A percentile compares a stretch with the other conserved stretches of the same genome.
These are phyloP conservation scores for Tetradesmus obliquus DNA, from an alignment of 139 green algal genomes.

Conservation along the genomic window DNA sequence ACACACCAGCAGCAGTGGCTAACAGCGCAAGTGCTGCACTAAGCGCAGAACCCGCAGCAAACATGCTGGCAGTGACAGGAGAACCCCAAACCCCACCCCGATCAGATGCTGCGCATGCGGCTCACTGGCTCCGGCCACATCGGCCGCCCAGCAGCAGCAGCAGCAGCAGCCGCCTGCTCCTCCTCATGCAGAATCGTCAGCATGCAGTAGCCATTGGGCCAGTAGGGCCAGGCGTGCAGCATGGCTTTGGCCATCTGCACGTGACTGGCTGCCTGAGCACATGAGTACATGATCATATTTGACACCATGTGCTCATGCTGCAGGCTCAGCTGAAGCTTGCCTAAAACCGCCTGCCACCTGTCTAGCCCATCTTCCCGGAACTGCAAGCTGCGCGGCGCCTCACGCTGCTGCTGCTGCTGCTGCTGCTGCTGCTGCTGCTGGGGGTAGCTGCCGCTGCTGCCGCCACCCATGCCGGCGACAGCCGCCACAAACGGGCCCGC, in stretches of 20 bases:
- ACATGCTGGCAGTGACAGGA: too few species aligned
- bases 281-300: slow-evolving; percentile 42
- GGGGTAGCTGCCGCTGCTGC: neutral
- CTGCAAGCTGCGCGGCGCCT: slow-evolving; percentile 2
- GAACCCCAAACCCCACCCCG: neutral
- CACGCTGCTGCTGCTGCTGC: slow-evolving; percentile 5
- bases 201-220: slow-evolving; percentile 24
- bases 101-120: neutral
- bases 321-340: slow-evolving; percentile 28
- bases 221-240: slow-evolving; percentile 21
- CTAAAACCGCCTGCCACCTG: neutral
- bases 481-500: neutral
- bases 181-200: slow-evolving; percentile 32
- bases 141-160: neutral
- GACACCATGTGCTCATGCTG: slow-evolving; percentile 21
- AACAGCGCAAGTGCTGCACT: too few species aligned
- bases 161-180: neutral
- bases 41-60: too few species aligned
- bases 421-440: neutral
- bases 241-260: slow-evolving; percentile 39
- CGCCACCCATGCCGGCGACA: neutral
- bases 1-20: too few species aligned
- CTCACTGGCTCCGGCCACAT: neutral
- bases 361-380: neutral
- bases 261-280: slow-evolving; percentile 8